phyloP scores from a whole-genome alignment of 2,329 filamentous ascomycete genomes.

The Colletotrichum tropicale region DNA sequence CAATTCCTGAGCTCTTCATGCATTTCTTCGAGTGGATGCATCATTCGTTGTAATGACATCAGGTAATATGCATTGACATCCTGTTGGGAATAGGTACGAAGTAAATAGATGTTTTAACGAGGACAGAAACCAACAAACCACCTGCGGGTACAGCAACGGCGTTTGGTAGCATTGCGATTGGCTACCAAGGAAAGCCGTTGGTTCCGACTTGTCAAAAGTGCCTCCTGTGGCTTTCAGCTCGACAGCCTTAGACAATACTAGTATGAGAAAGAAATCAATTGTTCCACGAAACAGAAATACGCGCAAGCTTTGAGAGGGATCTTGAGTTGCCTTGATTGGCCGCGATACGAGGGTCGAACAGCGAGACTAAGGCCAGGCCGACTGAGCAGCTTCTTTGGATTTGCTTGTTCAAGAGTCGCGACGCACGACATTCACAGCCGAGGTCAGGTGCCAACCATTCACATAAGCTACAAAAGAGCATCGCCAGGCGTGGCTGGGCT shows the following conservation, averaged over 20 bases:
- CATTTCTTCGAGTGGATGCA: background rate
- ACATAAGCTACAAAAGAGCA: background rate
- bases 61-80: background rate
- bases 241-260: background rate
- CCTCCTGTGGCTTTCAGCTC: background rate
- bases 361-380: background rate
- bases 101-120: rapidly evolving
- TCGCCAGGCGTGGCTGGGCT: background rate
- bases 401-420: background rate
- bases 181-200: background rate
- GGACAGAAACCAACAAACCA: background rate
- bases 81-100: background rate
- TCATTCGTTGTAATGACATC: rapidly evolving
- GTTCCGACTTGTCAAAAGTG: background rate
- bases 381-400: background rate
- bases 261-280: background rate
- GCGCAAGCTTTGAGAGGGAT: background rate
- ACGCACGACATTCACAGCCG: background rate
- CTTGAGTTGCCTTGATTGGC: background rate
- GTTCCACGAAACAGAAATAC: background rate
- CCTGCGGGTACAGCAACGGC: background rate
- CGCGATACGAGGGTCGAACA: background rate
- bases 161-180: background rate
- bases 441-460: background rate
- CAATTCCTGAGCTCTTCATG: background rate